Evolutionary conservation across 441 rosid genomes (phyloP).

Genomic region (Gossypium gossypioides): DNA sequence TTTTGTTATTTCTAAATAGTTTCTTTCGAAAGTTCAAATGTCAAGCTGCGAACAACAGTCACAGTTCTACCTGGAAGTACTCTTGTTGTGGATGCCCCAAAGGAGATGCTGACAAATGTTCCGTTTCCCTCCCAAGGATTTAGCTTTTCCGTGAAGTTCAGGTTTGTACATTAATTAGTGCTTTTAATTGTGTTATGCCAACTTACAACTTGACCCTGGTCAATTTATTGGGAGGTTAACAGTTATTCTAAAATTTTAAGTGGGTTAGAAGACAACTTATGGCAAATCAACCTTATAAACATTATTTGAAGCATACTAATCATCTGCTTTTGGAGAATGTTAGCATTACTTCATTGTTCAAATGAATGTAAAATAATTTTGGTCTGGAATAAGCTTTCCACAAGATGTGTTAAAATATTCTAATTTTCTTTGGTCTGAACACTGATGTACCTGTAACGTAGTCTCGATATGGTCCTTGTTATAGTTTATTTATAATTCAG

Average conservation of each 20-base stretch:
- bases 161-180: slow-evolving; percentile 37
- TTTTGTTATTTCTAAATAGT: slow-evolving; percentile 40
- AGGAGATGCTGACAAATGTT: slow-evolving; percentile 64
- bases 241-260: neutral
- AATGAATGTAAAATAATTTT: neutral
- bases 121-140: slow-evolving; percentile 74
- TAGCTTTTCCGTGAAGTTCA: slow-evolving; percentile 61
- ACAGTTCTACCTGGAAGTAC: slow-evolving; percentile 51
- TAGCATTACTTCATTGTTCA: neutral
- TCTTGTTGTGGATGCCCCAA: slow-evolving; percentile 60
- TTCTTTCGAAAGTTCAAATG: slow-evolving; percentile 46
- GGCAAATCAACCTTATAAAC: neutral
- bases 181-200: slow-evolving; percentile 1
- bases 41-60: slow-evolving; percentile 57
- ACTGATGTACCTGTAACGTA: neutral
- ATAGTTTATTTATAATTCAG: neutral
- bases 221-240: neutral
- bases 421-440: neutral
- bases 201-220: neutral
- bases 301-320: neutral
- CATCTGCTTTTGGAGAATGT: neutral
- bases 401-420: neutral
- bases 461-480: neutral
- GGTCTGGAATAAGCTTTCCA: neutral
- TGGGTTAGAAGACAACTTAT: neutral